Evolutionary conservation across 176 grass and related monocot genomes (phyloP), one percentile per base, ranked within the genome.

Genomic region (Musa beccarii): DNA sequence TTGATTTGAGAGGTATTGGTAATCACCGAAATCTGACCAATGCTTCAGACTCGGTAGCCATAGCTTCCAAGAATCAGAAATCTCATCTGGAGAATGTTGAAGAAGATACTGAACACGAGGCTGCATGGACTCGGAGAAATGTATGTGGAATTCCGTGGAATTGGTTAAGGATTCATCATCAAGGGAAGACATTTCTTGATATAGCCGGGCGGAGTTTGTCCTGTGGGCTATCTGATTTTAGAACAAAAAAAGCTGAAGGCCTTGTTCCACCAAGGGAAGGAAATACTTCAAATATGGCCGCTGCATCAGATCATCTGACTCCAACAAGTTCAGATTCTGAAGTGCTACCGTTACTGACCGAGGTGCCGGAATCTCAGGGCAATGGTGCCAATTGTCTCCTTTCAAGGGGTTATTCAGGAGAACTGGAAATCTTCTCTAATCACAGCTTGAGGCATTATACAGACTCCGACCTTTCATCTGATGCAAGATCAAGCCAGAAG

Each of bases 111-210:
- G 78, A 93, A 68, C 21, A 84, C 51, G 84, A 91, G 25, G 69
- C 63, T 72, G 81, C 80, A 63, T 78, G 80, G 68, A 84, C 86
- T 69, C 72, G 84, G 7, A 89, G 76, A 82, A 91, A 84, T 74
- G 83, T 94, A 53, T 99, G 95, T 54, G 90, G 95, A 57, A 93
- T 99, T 80, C 95, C 88, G 5, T 99, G 90, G 90, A 99, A 94
- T 79, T 99, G 95, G 95, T 99, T 90, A 51, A 87, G 90, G 77
- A 93, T 99, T 89, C 95, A 99, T 81, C 73, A 99, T 81, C 83
- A 86, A 71, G 83, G 95, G 59, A 99, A 89, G 78, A 91, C 94
- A 25, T 87, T 98, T 86, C 86, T 98, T 78, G 90, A 93, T 84
- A 78, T 82, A 83, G 91, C 91, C 5, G 91, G 91, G n/a, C 87